Evolutionary conservation across 139 green algal genomes (phyloP).

Genomic region (Microglena sp.): DNA sequence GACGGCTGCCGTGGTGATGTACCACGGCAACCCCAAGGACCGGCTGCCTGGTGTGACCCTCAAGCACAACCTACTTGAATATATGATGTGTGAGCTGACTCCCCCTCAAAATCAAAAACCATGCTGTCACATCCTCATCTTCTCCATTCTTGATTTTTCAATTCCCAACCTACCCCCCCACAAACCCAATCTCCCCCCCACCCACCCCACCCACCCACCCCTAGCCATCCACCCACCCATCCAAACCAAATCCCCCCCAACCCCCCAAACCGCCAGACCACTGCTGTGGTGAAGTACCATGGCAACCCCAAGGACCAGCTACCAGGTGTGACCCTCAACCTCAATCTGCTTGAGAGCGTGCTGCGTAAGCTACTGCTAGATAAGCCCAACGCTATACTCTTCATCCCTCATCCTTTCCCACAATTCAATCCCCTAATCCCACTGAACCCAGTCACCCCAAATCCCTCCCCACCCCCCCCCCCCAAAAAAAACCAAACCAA

Average conservation of each 20-base stretch:
- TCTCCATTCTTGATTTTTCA: too few species aligned
- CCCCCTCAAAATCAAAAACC: constrained; percentile 35
- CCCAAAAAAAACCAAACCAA: too few species aligned
- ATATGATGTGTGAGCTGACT: constrained; percentile 67
- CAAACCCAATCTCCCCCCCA: background rate
- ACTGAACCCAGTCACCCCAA: too few species aligned
- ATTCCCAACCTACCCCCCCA: background rate
- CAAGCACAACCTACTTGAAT: constrained; percentile 59
- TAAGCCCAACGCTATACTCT: too few species aligned
- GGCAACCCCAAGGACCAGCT: background rate
- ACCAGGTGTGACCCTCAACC: background rate
- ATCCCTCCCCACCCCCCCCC: too few species aligned
- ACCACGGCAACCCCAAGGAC: constrained; percentile 6
- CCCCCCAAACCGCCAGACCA: too few species aligned
- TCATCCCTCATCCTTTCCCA: too few species aligned
- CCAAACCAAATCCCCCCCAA: too few species aligned
- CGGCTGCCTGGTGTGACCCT: constrained; percentile 52
- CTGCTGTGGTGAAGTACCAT: constrained; percentile 44
- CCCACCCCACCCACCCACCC: too few species aligned
- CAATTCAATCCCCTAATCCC: too few species aligned
- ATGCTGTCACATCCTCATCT: background rate
- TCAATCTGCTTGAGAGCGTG: constrained; percentile 57
- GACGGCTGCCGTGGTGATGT: constrained; percentile 56
- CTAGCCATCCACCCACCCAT: too few species aligned
- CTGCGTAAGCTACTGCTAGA: constrained; percentile 74